These are phyloP conservation scores for Paraconiothyrium brasiliense DNA, from an alignment of 2,329 filamentous ascomycete genomes.

Conservation along the genomic window DNA sequence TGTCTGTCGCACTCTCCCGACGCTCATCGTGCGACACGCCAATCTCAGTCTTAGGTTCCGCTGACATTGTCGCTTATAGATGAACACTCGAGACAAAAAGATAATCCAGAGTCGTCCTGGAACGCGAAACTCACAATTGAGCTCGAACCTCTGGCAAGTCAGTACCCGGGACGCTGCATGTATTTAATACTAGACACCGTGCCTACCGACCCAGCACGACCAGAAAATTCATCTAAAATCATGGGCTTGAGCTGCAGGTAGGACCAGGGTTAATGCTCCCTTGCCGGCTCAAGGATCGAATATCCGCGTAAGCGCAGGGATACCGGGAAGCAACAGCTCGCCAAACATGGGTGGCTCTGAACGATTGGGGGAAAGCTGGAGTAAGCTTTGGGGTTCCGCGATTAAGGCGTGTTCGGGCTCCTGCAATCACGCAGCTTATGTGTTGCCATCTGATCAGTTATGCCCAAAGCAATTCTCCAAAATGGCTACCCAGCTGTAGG, in stretches of 20 bases:
- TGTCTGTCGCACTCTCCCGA: slow-evolving; percentile 31
- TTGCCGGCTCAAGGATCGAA: slow-evolving; percentile 22
- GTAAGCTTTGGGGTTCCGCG: slow-evolving; percentile 18
- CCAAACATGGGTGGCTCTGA: slow-evolving; percentile 19
- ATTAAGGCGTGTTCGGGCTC: slow-evolving; percentile 19
- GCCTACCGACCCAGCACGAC: slow-evolving; percentile 19
- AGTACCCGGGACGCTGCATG: slow-evolving; percentile 14
- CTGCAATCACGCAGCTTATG: slow-evolving; percentile 23
- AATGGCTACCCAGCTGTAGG: slow-evolving; percentile 15
- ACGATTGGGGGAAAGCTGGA: slow-evolving; percentile 30
- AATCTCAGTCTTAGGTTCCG: slow-evolving; percentile 13
- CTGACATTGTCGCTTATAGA: slow-evolving; percentile 20
- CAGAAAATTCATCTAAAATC: slow-evolving; percentile 21
- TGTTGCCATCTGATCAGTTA: slow-evolving; percentile 12
- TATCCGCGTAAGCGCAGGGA: slow-evolving; percentile 25
- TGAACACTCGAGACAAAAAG: neutral
- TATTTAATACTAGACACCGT: slow-evolving; percentile 23
- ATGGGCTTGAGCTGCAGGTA: slow-evolving; percentile 17
- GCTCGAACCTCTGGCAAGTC: slow-evolving; percentile 24
- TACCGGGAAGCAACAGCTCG: slow-evolving; percentile 21
- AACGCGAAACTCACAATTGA: slow-evolving; percentile 21
- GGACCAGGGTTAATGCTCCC: slow-evolving; percentile 17
- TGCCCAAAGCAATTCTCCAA: slow-evolving; percentile 18
- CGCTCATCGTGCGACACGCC: slow-evolving; percentile 29
- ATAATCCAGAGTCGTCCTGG: slow-evolving; percentile 4